phyloP scores from a whole-genome alignment of 495 filamentous ascomycete genomes.

The Rhypophila decipiens region DNA sequence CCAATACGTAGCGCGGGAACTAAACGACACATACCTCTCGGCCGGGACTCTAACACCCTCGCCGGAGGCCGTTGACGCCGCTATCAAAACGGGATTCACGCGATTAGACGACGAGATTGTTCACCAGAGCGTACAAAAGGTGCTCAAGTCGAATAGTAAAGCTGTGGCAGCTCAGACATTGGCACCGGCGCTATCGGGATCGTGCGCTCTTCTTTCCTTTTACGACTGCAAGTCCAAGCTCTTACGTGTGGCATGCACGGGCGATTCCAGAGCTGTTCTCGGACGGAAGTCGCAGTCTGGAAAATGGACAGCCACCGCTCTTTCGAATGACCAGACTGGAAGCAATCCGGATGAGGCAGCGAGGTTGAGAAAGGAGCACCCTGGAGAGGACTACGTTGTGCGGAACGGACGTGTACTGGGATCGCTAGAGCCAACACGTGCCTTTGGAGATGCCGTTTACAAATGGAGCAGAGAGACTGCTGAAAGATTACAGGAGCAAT shows the following conservation, averaged over 20 bases:
- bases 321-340: constrained; percentile 51
- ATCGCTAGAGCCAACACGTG: constrained; percentile 82
- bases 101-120: constrained; percentile 89
- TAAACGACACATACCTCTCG: constrained; percentile 90
- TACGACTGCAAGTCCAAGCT: constrained; percentile 82
- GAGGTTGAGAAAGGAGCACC: constrained; percentile 68
- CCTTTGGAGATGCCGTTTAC: constrained; percentile 94
- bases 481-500: constrained; percentile 69
- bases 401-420: constrained; percentile 85
- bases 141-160: constrained; percentile 81
- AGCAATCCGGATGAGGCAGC: constrained; percentile 1
- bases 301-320: constrained; percentile 85
- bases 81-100: constrained; percentile 89
- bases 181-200: constrained; percentile 88
- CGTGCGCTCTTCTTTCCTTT: constrained; percentile 92
- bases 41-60: constrained; percentile 54
- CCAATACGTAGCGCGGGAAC: constrained; percentile 83
- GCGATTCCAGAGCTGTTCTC: constrained; percentile 89
- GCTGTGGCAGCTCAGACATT: constrained; percentile 80
- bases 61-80: constrained; percentile 72
- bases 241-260: constrained; percentile 86
- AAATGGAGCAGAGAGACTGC: constrained; percentile 88
- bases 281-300: constrained; percentile 70
- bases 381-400: constrained; percentile 77
- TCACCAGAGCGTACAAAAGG: constrained; percentile 79